Base-by-base conservation (phyloP, 1,284 basidiomycete species). In the Microbotryum violaceum region DNA sequence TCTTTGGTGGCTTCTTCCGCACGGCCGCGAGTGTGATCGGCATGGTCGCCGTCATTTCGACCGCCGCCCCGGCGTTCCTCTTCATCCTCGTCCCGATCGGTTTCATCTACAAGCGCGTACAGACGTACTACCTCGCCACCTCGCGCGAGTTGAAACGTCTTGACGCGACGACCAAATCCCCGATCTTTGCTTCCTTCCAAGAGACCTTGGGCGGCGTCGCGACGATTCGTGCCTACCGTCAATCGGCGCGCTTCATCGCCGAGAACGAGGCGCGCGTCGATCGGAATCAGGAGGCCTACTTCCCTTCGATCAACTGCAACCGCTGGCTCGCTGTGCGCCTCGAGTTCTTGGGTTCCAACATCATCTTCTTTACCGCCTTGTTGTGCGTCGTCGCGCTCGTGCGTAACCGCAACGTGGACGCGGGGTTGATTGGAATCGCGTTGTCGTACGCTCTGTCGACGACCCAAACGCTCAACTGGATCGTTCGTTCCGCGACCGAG, bases 341-440 rank as follows among this genome's bases (percentile, higher is more conserved):
- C 53, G 90, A 93, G 67, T 85, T 90, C 67, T 83, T 94, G 37
- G 92, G 92, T 3, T 82, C 85, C 10, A 77, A 83, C 66, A 86
- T 94, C 71, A 92, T 94, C 70, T 79, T 92, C 58, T 78, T 85
- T 12, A 84, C 87, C 0, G 86, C 87, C 0, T 68, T 81, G 4
- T 77, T 91, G 55, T 83, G 90, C 0, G 81, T 96, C 57, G 73
- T 79, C 23, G 84, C 87, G 1, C 79, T 93, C 20, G 78, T 85
- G 23, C 59, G 60, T 29, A 85, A 83, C 6, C 82, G 83, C 6
- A 84, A 73, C 37, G 76, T 96, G 46, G 88, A 96, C 74, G 88
- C 91, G 1, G 92, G 91, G 0, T 78, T 94, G 29, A 88, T 96
- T 46, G 93, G 93, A n/a, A 80, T 97, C 65, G 86, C 94, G 56